Evolutionary conservation across 257 asterid species (phyloP), one percentile per base, ranked within the genome.

Genomic region (Solanum lignicaule): DNA sequence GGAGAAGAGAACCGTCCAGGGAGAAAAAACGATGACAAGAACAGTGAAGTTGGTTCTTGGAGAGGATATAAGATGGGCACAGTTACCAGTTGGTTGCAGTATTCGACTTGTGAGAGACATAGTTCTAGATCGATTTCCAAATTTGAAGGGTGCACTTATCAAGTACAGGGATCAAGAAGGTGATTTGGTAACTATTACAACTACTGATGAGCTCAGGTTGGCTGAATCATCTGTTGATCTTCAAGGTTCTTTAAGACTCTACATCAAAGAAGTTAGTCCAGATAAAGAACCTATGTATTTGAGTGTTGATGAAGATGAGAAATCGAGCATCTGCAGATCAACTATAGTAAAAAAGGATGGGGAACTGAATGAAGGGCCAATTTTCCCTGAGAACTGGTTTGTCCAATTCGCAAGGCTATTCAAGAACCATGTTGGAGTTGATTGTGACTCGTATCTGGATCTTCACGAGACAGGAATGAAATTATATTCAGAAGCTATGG

Each of bases 121-220:
- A 39, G 96, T 93, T 84, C 79, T 92, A 55, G 96, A 94, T 89
- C 95, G 96, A 76, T 96, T 91, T 89, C 95, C 98, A 5, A 92
- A 88, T 85, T 89, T 96, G 91, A 93, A 90, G 87, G 99, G 98
- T 9, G 96, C 91, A 84, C 95, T 96, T 78, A 93, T 96, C 88
- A 96, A 96, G 94, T 95, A 95, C 55, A 95, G 88, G 92, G 99
- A 96, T 91, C 98, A 91, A 88, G 99, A 96, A 87, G 98, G 99
- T 43, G 99, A 96, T 87, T 90, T 96, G 92, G 94, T 96, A 65
- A 96, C 99, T 23, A 94, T 96, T 90, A 96, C 98, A 15, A 96
- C 93, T 2, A 92, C 93, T 71, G 96, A 93, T 82, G 99, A 96
- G 94, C 94, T 96, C 88, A 92, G 99, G 93, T 86, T 92, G 88